Base-by-base conservation (phyloP, 2,329 filamentous ascomycete genomes). In the Cordyceps cicadae region DNA sequence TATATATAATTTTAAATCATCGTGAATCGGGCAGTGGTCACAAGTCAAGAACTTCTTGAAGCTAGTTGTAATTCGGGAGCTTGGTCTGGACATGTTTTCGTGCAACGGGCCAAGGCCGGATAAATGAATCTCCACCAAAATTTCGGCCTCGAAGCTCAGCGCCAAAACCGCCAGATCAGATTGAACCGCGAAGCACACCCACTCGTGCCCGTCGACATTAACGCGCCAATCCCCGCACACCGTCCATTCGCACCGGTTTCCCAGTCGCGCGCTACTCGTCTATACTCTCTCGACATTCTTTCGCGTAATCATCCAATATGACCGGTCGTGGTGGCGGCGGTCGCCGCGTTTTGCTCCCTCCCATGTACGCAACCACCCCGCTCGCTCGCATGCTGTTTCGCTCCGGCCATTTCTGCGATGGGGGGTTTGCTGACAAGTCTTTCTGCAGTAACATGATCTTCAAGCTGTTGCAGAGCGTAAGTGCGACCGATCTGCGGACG, bases 401-500 rank as follows among this genome's bases (percentile, higher is more conserved):
- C 19, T 41, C 15, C 14, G 17, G 11, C 32, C 41, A 24, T 26
- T 41, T 6, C 32, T 53, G 5, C 8, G 14, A 39, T 1, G 17
- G 9, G 32, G 19, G 53, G 12, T n/a, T 49, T 24, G 51, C 62
- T 59, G 46, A 64, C 64, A 68, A 73, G 11, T 6, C 14, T 34
- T 17, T 12, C 37, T n/a, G 12, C 54, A 76, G 74, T 79, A 77
- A 78, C 69, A 75, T 77, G 66, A 77, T 78, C 64, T 78, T 78
- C 85, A 96, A 94, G 81, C 87, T 97, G 45, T 84, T 97, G 11
- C 92, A 87, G 70, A 78, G 76, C 51, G 74, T 76, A 63, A 74
- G 74, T 75, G 24, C 14, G n/a, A 49, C 56, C 41, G 21, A 50
- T 56, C 5, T 9, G 5, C 39, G n/a, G 6, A 15, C 19, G 34